Conservation (phyloP, 352 stramenopile species). For the Globisporangium cederbergense region DNA sequence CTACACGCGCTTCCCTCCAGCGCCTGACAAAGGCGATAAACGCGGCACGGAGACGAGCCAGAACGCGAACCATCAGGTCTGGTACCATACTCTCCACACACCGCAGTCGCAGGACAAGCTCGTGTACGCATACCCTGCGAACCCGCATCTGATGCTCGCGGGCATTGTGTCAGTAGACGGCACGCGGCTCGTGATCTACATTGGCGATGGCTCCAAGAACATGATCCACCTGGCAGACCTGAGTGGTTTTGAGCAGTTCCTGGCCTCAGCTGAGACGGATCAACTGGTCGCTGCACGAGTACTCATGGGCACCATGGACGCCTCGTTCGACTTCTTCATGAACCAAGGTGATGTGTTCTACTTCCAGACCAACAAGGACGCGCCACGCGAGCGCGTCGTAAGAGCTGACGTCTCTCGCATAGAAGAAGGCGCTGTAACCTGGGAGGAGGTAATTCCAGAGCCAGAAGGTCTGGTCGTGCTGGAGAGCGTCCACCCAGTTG, state of each 20-base stretch:
- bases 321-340: slow-evolving; percentile 79
- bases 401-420: slow-evolving; percentile 23
- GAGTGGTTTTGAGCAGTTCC: slow-evolving; percentile 43
- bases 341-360: slow-evolving; percentile 88
- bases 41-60: slow-evolving; percentile 74
- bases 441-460: slow-evolving; percentile 84
- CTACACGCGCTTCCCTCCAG: slow-evolving; percentile 77
- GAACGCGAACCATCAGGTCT: slow-evolving; percentile 80
- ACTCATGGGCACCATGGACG: slow-evolving; percentile 86
- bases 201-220: slow-evolving; percentile 87
- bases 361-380: slow-evolving; percentile 84
- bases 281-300: slow-evolving; percentile 54
- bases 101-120: slow-evolving; percentile 67
- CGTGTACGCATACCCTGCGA: slow-evolving; percentile 70
- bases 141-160: slow-evolving; percentile 70
- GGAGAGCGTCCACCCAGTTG: slow-evolving; percentile 59
- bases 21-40: slow-evolving; percentile 53
- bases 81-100: slow-evolving; percentile 75
- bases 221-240: slow-evolving; percentile 79
- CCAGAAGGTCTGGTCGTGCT: slow-evolving; percentile 73
- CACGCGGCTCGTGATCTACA: slow-evolving; percentile 68
- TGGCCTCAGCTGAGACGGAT: slow-evolving; percentile 27
- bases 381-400: slow-evolving; percentile 76
- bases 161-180: slow-evolving; percentile 76
- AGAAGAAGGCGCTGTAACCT: slow-evolving; percentile 22